Evolutionary conservation across 116 monocot genomes (phyloP), one percentile per base, ranked within the genome.

Genomic region (Posidonia oceanica): DNA sequence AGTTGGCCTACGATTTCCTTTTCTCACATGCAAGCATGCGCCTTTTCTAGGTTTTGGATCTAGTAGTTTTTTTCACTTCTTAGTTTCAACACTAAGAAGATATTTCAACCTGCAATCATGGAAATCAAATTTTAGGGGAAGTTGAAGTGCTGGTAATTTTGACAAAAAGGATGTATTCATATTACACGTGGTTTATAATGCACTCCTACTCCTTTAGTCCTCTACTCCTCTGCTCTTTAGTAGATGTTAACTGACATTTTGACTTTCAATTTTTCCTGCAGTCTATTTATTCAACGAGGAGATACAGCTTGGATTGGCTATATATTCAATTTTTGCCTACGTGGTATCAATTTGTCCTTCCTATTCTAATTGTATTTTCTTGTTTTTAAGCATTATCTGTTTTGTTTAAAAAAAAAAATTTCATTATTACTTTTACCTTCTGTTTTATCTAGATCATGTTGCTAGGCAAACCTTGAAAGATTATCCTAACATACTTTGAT

Each of bases 201-300:
- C 7, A 8, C 42, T 10, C 8, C n/a, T n/a, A n/a, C n/a, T n/a
- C n/a, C n/a, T n/a, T n/a, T n/a, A n/a, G n/a, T n/a, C n/a, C 48
- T 12, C 7, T 48, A 12, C 5, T 7, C 48, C 7, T 48, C 48
- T 48, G 12, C 6, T 12, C 7, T 48, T 48, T 12, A 10, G 5
- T 22, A n/a, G 29, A 29, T 1, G 29, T 61, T 61, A n/a, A n/a
- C 4, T 48, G 12, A 66, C 2, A 39, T 66, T 20, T 40, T 65
- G 18, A 12, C 16, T 36, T 64, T 64, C 16, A 39, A 64, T 39
- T 67, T 39, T 67, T 52, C n/a, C 1, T 84, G 74, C 83, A 98
- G 98, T 87, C 93, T 69, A 93, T 98, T 90, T 69, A 93, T 98
- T 90, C 98, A 98, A 90, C 72, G 82, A 75, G 90, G 82, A 7